Evolutionary conservation across 352 stramenopile species (phyloP).

Genomic region (Phytophthora uliginosa): DNA sequence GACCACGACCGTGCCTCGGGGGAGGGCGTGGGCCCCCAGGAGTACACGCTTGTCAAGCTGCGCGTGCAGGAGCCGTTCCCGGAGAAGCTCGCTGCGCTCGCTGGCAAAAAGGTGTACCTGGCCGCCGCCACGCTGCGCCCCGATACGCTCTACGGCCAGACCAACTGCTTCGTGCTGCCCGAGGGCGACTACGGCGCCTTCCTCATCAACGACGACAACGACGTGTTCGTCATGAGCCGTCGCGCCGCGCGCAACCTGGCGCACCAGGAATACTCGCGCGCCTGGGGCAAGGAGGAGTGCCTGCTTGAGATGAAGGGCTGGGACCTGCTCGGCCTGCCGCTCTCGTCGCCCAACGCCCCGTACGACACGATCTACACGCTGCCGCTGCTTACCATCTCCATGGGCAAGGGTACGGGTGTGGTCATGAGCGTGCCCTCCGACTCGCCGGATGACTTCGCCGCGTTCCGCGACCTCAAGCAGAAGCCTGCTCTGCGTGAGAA

Average conservation of each 20-base stretch:
- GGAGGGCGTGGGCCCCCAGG: conserved; percentile 99
- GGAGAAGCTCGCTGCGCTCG: conserved; percentile 79
- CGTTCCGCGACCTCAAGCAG: conserved; percentile 99
- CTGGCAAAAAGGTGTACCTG: conserved; percentile 96
- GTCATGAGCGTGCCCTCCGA: conserved; percentile 99
- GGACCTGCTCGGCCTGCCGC: conserved; percentile 97
- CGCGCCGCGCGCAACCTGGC: conserved; percentile 96
- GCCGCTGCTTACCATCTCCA: conserved; percentile 99
- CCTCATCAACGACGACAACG: conserved; percentile 93
- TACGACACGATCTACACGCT: conserved; percentile 99
- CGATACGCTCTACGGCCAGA: conserved; percentile 99
- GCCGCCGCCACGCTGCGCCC: conserved; percentile 98
- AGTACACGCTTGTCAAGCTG: conserved; percentile 99
- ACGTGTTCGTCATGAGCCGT: conserved; percentile 97
- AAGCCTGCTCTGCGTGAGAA: conserved; percentile 99
- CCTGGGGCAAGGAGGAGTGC: conserved; percentile 92
- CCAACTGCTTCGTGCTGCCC: conserved; percentile 99
- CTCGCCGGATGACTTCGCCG: conserved; percentile 99
- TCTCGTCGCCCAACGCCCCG: conserved; percentile 96
- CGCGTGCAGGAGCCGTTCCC: conserved; percentile 88
- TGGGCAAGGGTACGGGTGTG: conserved; percentile 99
- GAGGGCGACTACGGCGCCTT: conserved; percentile 99
- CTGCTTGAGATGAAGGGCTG: conserved; percentile 94
- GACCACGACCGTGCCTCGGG: conserved; percentile 99
- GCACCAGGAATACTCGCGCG: conserved; percentile 94